These are phyloP conservation scores for Termitomyces sp. DNA, from an alignment of 768 basidiomycete species.

Conservation along the genomic window DNA sequence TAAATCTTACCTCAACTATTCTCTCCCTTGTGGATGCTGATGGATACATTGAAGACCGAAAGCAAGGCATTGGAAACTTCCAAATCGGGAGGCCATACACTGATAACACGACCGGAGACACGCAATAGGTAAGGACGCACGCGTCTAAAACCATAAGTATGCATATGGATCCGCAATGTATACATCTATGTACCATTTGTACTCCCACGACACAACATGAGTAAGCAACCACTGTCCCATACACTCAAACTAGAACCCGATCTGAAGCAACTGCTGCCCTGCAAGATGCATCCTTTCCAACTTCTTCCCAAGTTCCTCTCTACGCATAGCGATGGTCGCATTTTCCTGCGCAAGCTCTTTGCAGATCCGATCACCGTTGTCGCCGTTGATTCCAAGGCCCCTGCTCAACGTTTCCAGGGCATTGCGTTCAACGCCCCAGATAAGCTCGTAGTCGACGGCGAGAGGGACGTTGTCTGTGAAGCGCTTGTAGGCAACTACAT, in stretches of 20 bases:
- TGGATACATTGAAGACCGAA: no score
- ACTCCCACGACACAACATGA: neutral
- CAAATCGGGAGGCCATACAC: no score
- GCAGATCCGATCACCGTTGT: conserved; percentile 41
- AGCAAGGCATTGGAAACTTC: no score
- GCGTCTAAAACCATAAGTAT: neutral
- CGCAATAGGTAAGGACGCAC: neutral
- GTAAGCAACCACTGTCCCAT: neutral
- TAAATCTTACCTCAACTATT: no score
- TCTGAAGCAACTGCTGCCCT: conserved; percentile 17
- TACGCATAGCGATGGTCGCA: conserved; percentile 4
- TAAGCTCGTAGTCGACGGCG: conserved; percentile 50
- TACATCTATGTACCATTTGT: neutral
- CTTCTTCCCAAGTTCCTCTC: conserved; percentile 10
- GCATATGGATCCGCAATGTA: no score
- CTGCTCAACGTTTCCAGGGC: conserved; percentile 39
- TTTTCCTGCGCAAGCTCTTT: conserved; percentile 37
- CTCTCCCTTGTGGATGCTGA: no score
- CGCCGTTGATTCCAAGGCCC: conserved; percentile 48
- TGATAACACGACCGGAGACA: neutral
- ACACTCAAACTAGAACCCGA: neutral
- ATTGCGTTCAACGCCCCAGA: conserved; percentile 42
- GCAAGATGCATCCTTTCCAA: conserved; percentile 10
- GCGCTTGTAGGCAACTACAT: conserved; percentile 52
- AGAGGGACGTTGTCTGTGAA: conserved; percentile 52